phyloP scores from a whole-genome alignment of 495 filamentous ascomycete species.

The Tetracladium setigerum region DNA sequence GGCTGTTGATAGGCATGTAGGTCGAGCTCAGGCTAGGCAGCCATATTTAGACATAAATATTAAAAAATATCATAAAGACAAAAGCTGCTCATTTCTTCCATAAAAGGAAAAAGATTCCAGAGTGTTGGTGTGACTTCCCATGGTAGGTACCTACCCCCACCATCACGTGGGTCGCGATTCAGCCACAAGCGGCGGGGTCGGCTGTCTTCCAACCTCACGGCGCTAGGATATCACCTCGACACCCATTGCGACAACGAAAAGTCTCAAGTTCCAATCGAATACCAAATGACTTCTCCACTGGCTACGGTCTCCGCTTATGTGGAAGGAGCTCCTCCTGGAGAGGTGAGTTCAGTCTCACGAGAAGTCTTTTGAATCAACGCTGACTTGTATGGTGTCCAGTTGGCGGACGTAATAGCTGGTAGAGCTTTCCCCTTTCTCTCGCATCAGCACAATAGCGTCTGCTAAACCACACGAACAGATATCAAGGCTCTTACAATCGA shows the following conservation, averaged over 20 bases:
- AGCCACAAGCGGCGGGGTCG: too few relatives aligned
- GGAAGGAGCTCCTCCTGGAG: slow-evolving; percentile 90
- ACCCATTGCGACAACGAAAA: neutral
- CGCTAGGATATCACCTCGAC: too few relatives aligned
- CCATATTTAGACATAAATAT: too few relatives aligned
- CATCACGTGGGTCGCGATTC: too few relatives aligned
- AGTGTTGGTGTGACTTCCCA: too few relatives aligned
- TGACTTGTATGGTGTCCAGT: slow-evolving; percentile 41
- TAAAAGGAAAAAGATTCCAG: too few relatives aligned
- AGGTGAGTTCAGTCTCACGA: slow-evolving; percentile 51
- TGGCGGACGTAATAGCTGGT: slow-evolving; percentile 88
- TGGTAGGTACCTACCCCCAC: too few relatives aligned
- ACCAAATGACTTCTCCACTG: slow-evolving; percentile 24
- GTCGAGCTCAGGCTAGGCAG: too few relatives aligned
- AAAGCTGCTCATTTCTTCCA: too few relatives aligned
- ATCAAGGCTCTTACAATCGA: slow-evolving; percentile 79
- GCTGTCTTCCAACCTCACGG: too few relatives aligned
- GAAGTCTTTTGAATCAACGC: slow-evolving; percentile 4
- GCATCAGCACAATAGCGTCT: slow-evolving; percentile 1
- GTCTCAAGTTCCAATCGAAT: neutral
- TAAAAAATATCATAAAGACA: too few relatives aligned
- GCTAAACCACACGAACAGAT: slow-evolving; percentile 42
- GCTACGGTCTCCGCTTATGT: slow-evolving; percentile 80
- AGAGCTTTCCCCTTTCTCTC: slow-evolving; percentile 20
- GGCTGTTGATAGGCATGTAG: too few relatives aligned